Evolutionary conservation across 1,139 yeast species (phyloP), one percentile per base, ranked within the genome.

Genomic region (Sporopachydermia cereana): DNA sequence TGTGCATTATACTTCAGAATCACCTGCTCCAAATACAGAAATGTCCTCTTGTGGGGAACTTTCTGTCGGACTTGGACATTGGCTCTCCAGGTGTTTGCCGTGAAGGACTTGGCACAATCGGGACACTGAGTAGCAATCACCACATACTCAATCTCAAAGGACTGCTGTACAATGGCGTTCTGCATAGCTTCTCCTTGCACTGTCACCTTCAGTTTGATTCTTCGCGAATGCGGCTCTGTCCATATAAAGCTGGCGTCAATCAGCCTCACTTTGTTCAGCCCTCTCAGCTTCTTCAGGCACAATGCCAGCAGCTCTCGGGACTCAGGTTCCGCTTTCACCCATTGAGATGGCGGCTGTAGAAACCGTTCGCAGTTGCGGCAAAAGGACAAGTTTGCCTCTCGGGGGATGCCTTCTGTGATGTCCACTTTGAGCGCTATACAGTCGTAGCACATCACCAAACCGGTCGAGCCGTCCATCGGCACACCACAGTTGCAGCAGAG

Each of bases 201-300:
- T 0, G 98, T 86, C 45, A 93, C 66, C 59, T 88, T 89, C 51
- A 91, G 77, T 61, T 89, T 77, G 53, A 91, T 77, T 71, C 98
- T 80, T 63, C 98, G 79, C 24, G 97, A 89, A 63, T 91, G 99
- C 1, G 99, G 98, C 65, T 91, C 99, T 1, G 99, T 91, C 99
- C 99, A 91, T 51, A 91, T 79, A 57, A 91, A 91, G 3, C 89
- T 76, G 3, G 98, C 98, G 67, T 93, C 98, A 27, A 89, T 78
- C 49, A 91, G 71, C 54, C 98, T 73, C 44, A 89, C 93, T 57
- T 86, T 88, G 52, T 77, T 81, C 54, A 93, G 71, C 46, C 98
- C 98, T 57, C 83, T 85, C 54, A 93, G 72, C 61, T 93, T 76
- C 63, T 93, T 78, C 54, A 91, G 69, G 69, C 97, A 84, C 45